These are phyloP conservation scores for Chimonanthus salicifolius DNA, from an alignment of 164 flowering plant genomes.

Conservation along the genomic window DNA sequence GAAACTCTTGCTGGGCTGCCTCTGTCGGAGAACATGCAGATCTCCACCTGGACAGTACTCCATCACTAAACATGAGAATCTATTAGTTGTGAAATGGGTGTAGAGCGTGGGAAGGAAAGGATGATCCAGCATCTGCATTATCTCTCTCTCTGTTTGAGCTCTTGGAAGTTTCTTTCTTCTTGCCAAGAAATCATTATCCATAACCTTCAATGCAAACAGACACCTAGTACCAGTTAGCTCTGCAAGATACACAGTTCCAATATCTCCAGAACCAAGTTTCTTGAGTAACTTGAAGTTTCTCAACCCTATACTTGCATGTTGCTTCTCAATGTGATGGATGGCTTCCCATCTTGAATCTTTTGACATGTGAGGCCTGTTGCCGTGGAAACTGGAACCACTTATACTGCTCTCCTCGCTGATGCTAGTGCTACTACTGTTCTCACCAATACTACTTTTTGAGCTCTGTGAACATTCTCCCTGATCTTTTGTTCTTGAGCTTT, in stretches of 20 bases:
- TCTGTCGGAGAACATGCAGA: slow-evolving; percentile 76
- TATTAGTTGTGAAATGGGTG: slow-evolving; percentile 64
- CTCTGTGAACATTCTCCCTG: slow-evolving; percentile 73
- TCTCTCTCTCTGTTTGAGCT: slow-evolving; percentile 76
- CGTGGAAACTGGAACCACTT: slow-evolving; percentile 48
- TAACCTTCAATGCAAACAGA: slow-evolving; percentile 75
- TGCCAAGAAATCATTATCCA: slow-evolving; percentile 67
- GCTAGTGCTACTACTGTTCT: slow-evolving; percentile 59
- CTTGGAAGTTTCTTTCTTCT: slow-evolving; percentile 54
- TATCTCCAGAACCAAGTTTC: slow-evolving; percentile 85
- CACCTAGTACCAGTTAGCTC: slow-evolving; percentile 60
- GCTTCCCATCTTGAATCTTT: slow-evolving; percentile 82
- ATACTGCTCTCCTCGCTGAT: slow-evolving; percentile 67
- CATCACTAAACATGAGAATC: slow-evolving; percentile 70
- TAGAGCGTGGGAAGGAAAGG: slow-evolving; percentile 88
- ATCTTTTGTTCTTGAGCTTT: slow-evolving; percentile 42
- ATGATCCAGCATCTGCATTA: slow-evolving; percentile 76
- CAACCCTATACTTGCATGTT: slow-evolving; percentile 48
- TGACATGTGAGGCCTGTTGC: slow-evolving; percentile 84
- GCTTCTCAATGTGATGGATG: slow-evolving; percentile 43
- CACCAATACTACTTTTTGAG: slow-evolving; percentile 79
- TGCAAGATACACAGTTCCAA: slow-evolving; percentile 81
- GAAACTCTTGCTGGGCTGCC: slow-evolving; percentile 52
- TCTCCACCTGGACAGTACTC: slow-evolving; percentile 93
- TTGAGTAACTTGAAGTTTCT: slow-evolving; percentile 64